These are phyloP conservation scores for Evernia prunastri DNA, from an alignment of 495 filamentous ascomycete genomes.

Conservation along the genomic window DNA sequence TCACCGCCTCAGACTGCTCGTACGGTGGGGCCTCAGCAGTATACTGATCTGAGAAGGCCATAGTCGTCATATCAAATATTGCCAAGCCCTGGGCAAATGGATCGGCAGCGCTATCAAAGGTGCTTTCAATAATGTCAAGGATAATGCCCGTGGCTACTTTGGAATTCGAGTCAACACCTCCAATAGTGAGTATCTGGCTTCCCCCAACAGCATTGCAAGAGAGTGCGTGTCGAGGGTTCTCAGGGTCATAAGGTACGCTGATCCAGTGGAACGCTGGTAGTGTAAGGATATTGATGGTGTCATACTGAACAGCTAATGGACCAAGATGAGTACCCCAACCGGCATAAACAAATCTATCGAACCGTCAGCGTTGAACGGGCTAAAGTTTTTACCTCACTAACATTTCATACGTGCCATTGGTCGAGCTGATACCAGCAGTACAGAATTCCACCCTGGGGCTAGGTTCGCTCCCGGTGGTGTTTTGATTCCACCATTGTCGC, in stretches of 20 bases:
- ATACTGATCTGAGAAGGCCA: slow-evolving; percentile 19
- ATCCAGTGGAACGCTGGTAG: slow-evolving; percentile 45
- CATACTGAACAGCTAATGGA: slow-evolving; percentile 9
- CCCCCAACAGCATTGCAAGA: slow-evolving; percentile 24
- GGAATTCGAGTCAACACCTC: slow-evolving; percentile 21
- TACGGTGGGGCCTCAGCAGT: slow-evolving; percentile 15
- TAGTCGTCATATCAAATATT: slow-evolving; percentile 25
- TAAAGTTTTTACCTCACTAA: background rate
- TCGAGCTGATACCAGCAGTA: slow-evolving; percentile 19
- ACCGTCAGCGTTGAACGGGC: background rate
- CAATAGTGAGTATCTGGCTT: slow-evolving; percentile 24
- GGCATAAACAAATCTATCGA: slow-evolving; percentile 20
- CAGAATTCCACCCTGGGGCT: slow-evolving; percentile 16
- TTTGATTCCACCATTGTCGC: slow-evolving; percentile 25
- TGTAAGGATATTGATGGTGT: slow-evolving; percentile 33
- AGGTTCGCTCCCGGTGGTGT: slow-evolving; percentile 23
- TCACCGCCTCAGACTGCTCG: slow-evolving; percentile 15
- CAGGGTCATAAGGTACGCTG: slow-evolving; percentile 24
- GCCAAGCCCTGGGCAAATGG: slow-evolving; percentile 22
- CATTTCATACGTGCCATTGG: slow-evolving; percentile 24
- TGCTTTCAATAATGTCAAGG: background rate
- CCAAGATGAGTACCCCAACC: slow-evolving; percentile 19
- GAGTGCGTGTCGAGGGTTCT: slow-evolving; percentile 19
- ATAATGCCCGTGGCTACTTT: background rate
- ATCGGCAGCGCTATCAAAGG: slow-evolving; percentile 14